Evolutionary conservation across 768 basidiomycete genomes (phyloP), one percentile per base, ranked within the genome.

Genomic region (Chalciporus piperatus): DNA sequence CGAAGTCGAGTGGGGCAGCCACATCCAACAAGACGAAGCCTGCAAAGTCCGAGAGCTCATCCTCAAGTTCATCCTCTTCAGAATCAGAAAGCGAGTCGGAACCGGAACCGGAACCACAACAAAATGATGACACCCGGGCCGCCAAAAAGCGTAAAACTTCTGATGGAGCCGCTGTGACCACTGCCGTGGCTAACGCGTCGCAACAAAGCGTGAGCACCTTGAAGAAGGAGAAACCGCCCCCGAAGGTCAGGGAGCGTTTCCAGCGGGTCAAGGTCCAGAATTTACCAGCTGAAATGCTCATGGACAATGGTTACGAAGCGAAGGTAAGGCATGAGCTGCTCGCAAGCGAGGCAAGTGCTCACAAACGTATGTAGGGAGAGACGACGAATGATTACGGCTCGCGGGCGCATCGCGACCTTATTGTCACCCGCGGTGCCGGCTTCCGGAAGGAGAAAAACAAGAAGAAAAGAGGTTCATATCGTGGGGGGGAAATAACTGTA

Each of bases 381-480:
- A 75, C 76, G 1, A 56, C 57, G 20, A 85, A 85, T 55, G 97
- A 98, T 65, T 99, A 99, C 59, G 96, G 96, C 17, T 85, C 83
- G 27, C 79, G 78, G 48, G 96, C 96, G 0, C 84, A 85, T 57
- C 77, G 79, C 35, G 97, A 98, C 69, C 74, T 99, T 55, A 87
- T 96, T 56, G 89, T 94, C 23, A 98, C 96, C 3, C 82, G 94
- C 1, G 96, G 96, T 3, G 87, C 90, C 43, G 92, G 92, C 3
- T 99, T 99, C 77, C 81, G 93, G 48, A 99, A 98, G 71, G 96
- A 97, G 78, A 99, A 99, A 73, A 98, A 97, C 74, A 99, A 98
- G 82, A 98, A 98, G 75, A 99, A 99, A 74, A 77, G 89, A 60
- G 96, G 94, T 3, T 92, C 87, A 54, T 98, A 98, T 70, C 81